Base-by-base conservation (phyloP, 2,329 filamentous ascomycete species). In the Metarhizium rileyi region DNA sequence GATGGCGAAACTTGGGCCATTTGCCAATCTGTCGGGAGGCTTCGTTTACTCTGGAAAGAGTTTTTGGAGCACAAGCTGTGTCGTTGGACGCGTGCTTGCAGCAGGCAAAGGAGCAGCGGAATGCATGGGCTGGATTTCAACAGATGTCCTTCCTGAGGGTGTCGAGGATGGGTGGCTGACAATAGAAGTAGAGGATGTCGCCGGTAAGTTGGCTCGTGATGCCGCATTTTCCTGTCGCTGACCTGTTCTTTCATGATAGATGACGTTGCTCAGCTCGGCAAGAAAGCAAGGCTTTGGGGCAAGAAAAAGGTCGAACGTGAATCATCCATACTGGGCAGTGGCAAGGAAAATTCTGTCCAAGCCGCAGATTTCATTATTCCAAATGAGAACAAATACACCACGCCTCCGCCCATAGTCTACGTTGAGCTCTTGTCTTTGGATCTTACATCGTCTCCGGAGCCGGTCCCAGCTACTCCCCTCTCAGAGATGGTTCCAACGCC, bases 61-160 rank as follows among this genome's bases (percentile, higher is more conserved):
- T 53, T 86, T 84, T 61, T 86, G 82, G 82, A 85, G 81, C 63
- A 83, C 78, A 1, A 72, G 76, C 12, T 84, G 81, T 59, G 71
- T 86, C 40, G 75, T 85, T 9, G 82, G 81, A 3, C 76, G 80
- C 26, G 80, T 86, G 3, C 66, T 86, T 30, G 81, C 81, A 27
- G 81, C 80, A 26, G 77, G 78, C 7, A 74, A 74, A 48, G 80
- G 80, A 3, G 76, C 80, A 16, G 74, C 74, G 0, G 81, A 85
- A 59, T 81, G 81, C 59, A 80, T 85, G 78, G 81, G 81, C 47
- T 84, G 82, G 82, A 71, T 86, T 48, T 83, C 80, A 10, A 81
- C 76, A 27, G 76, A 81, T 48, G 70, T 84, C 18, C 58, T 73
- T 2, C 81, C 81, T 0, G 61, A 69, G 12, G 75, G 72, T 0